Evolutionary conservation across 2,329 filamentous ascomycete species (phyloP).

Genomic region (Aspergillus costaricaensis): DNA sequence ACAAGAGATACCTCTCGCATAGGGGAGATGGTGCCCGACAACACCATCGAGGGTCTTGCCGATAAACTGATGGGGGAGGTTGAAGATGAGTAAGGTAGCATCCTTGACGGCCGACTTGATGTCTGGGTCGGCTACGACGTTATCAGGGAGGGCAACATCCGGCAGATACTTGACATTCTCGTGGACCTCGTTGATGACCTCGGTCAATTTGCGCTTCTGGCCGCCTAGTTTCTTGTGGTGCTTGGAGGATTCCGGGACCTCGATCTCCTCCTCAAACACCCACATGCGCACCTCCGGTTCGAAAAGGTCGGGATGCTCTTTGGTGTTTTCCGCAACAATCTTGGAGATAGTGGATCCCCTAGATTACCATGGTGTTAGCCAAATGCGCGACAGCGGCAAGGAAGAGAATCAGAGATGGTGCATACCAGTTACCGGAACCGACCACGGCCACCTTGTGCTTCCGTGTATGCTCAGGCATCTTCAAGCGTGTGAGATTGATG

Average conservation of each 20-base stretch:
- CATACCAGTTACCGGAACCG: conserved; percentile 90
- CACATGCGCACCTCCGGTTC: conserved; percentile 59
- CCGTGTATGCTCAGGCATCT: background rate
- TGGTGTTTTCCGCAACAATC: conserved; percentile 87
- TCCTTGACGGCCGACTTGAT: conserved; percentile 69
- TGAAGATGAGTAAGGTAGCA: conserved; percentile 88
- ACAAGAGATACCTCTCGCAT: conserved; percentile 85
- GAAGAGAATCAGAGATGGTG: background rate
- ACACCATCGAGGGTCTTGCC: conserved; percentile 63
- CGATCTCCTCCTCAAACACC: conserved; percentile 68
- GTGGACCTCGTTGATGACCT: conserved; percentile 83
- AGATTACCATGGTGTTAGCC: background rate
- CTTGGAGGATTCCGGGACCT: conserved; percentile 72
- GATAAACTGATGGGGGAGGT: conserved; percentile 74
- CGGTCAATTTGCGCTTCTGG: conserved; percentile 77
- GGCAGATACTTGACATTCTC: conserved; percentile 97
- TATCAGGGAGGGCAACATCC: conserved; percentile 73
- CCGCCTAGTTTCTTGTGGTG: conserved; percentile 66
- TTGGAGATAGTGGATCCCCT: conserved; percentile 96
- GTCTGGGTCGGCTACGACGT: conserved; percentile 48
- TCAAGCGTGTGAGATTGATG: background rate
- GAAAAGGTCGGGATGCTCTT: conserved; percentile 73
- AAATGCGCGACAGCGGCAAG: background rate
- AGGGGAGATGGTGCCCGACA: conserved; percentile 79
- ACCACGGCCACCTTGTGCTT: conserved; percentile 63